Conservation (phyloP, 2,329 filamentous ascomycete species). For the Fonsecaea erecta region DNA sequence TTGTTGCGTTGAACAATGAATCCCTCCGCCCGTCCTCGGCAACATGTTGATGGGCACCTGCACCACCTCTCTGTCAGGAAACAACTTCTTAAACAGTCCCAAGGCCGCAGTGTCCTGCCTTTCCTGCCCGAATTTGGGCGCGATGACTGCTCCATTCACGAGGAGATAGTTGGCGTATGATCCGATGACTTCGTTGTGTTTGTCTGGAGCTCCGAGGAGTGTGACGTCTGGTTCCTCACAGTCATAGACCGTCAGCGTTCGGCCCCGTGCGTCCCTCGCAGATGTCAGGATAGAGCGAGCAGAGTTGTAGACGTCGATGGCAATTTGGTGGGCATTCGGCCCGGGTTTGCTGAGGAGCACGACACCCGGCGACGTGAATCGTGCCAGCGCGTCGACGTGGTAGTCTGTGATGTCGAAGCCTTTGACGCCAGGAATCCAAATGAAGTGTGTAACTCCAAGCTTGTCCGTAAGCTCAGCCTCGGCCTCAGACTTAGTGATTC, state of each 20-base stretch:
- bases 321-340: constrained; percentile 30
- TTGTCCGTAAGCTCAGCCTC: constrained; percentile 39
- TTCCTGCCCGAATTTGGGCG: constrained; percentile 40
- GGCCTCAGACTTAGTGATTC: constrained; percentile 35
- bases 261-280: constrained; percentile 38
- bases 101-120: constrained; percentile 38
- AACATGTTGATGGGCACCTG: constrained; percentile 41
- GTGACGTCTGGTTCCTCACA: constrained; percentile 40
- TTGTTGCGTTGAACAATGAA: constrained; percentile 44
- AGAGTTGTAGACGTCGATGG: constrained; percentile 40
- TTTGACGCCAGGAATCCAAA: constrained; percentile 43
- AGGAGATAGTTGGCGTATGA: constrained; percentile 44
- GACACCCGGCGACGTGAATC: constrained; percentile 40
- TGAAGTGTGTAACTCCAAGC: constrained; percentile 41
- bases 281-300: constrained; percentile 34
- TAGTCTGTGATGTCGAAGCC: constrained; percentile 44
- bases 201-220: constrained; percentile 12
- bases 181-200: constrained; percentile 29
- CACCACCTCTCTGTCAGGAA: constrained; percentile 39
- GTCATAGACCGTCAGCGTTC: constrained; percentile 37
- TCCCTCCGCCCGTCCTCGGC: constrained; percentile 41
- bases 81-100: constrained; percentile 36
- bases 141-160: constrained; percentile 40
- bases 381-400: constrained; percentile 42
- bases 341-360: constrained; percentile 40